Conservation (phyloP, 495 filamentous ascomycete genomes). For the Ramalina peruviana region DNA sequence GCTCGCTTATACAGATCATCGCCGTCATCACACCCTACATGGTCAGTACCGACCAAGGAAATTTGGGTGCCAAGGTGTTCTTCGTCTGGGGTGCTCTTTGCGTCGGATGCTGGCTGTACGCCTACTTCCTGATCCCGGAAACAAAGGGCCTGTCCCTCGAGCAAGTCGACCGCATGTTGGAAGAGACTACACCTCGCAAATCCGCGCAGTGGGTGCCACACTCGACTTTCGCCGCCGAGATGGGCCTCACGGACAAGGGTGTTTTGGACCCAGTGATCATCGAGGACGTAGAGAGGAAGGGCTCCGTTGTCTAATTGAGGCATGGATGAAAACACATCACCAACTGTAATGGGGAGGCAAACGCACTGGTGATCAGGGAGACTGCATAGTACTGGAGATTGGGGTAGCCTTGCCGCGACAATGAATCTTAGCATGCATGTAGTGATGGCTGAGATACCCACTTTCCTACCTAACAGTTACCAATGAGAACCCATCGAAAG, state of each 20-base stretch:
- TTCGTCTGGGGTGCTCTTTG: constrained; percentile 65
- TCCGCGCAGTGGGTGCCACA: constrained; percentile 59
- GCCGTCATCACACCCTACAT: constrained; percentile 63
- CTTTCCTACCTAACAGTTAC: no score
- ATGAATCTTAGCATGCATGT: no score
- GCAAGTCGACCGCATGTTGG: constrained; percentile 74
- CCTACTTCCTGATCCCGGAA: constrained; percentile 62
- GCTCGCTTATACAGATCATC: constrained; percentile 28
- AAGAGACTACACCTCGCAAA: constrained; percentile 59
- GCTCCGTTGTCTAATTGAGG: constrained; percentile 10
- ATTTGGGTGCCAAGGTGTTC: constrained; percentile 62
- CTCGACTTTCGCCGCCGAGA: constrained; percentile 51
- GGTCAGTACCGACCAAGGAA: constrained; percentile 44
- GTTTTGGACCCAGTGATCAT: constrained; percentile 20
- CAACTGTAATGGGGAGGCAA: not conserved
- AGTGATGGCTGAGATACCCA: no score
- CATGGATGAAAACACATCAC: not conserved
- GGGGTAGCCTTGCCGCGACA: no score
- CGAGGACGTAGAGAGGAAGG: constrained; percentile 19
- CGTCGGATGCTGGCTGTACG: constrained; percentile 47
- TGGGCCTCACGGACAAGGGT: constrained; percentile 37
- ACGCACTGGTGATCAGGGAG: no score
- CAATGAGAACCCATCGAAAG: no score
- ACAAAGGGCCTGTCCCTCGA: constrained; percentile 76
- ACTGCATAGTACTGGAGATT: no score